Conservation (phyloP, 805 yeast genomes). For the Pichia nanzhaoensis region DNA sequence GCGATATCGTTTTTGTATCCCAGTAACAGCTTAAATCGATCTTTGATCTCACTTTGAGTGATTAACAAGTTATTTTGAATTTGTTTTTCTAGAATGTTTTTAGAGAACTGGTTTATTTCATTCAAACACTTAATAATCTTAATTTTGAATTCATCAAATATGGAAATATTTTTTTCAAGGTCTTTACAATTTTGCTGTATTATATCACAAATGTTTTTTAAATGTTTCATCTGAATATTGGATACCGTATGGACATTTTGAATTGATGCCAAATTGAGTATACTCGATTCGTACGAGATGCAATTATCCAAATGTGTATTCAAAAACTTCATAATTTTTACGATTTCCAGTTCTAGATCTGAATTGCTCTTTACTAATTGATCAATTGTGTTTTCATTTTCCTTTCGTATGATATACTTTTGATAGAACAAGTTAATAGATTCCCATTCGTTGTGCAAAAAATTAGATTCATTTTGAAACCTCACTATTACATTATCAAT, state of each 20-base stretch:
- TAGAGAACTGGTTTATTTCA: conserved; percentile 8
- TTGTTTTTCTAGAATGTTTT: conserved; percentile 9
- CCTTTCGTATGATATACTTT: conserved; percentile 14
- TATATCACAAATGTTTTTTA: conserved; percentile 32
- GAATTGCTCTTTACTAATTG: conserved; percentile 34
- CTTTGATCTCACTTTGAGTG: conserved; percentile 4
- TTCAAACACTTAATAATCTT: conserved; percentile 6
- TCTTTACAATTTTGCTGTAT: conserved; percentile 27
- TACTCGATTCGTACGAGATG: conserved; percentile 32
- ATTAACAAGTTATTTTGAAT: conserved; percentile 6
- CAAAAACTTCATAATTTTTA: conserved; percentile 58
- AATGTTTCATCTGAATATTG: conserved; percentile 42
- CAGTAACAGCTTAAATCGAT: conserved; percentile 12
- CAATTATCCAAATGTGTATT: conserved; percentile 85
- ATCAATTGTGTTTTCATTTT: conserved; percentile 19
- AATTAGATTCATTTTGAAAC: conserved; percentile 22
- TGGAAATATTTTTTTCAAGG: conserved; percentile 18
- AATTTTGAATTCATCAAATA: conserved; percentile 17
- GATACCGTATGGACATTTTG: conserved; percentile 33
- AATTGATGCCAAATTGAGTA: conserved; percentile 20
- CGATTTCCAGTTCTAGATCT: conserved; percentile 61
- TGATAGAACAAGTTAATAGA: conserved; percentile 17
- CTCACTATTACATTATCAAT: conserved; percentile 25
- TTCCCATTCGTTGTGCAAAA: conserved; percentile 17
- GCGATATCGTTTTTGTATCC: conserved; percentile 14